Base-by-base conservation (phyloP, 306 rosid species). In the Acacia acuminata region DNA sequence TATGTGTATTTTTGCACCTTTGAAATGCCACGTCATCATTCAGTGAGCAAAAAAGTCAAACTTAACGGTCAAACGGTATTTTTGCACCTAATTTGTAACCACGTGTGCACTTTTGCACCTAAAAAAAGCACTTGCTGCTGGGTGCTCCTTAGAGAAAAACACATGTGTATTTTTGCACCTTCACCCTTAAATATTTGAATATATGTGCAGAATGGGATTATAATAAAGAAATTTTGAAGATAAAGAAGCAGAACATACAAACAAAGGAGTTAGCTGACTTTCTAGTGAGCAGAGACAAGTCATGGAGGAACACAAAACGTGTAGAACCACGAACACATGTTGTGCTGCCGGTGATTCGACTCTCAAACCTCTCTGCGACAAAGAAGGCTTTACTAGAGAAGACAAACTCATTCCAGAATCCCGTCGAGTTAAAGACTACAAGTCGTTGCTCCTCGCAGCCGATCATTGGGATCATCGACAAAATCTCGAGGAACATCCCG, bases 401-500 rank as follows among this genome's bases (percentile, higher is more conserved):
- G 64, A 45, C 19, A 16, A 48, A 20, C 10, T 45, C 77, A 7
- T 40, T 40, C 4, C 40, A 9, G 15, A 11, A 10, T 11, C 34
- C n/a, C 3, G 5, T 11, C 0, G 45, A 4, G 9, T 38, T 25
- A 12, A 12, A 1, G 45, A 40, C 0, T 15, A 43, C 1, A 36
- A 81, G 1, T 74, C 87, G 5, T 63, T 87, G 79, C 51, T 30
- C 3, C 7, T 78, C 4, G 87, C 87, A 8, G 75, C 82, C 0
- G 8, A 53, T 81, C 9, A 1, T 19, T 0, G 77, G 79, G 24
- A 81, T 87, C 3, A 65, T 78, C 1, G 0, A 43, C 0, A 63
- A 43, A 63, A 84, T 73, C 2, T 84, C 3, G 10, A 66, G 2
- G 7, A 0, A 8, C 1, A 77, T 45, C 87, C 85, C 2, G 66